Evolutionary conservation across 257 asterid species (phyloP).

Genomic region (Craterostigma plantagineum): DNA sequence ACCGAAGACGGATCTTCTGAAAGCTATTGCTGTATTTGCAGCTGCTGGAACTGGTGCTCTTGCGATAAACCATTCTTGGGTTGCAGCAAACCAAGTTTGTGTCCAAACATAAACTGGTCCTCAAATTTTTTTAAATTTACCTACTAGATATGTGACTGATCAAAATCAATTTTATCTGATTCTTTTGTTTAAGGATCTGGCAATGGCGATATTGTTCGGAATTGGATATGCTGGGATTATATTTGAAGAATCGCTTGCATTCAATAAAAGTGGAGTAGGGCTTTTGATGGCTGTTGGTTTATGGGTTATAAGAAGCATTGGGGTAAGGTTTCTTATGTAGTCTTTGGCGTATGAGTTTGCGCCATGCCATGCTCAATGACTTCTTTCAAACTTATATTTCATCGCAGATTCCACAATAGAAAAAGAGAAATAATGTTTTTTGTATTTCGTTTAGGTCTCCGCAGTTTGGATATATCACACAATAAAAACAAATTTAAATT

Average conservation of each 20-base stretch:
- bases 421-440: too few species aligned
- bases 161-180: neutral
- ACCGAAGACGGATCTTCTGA: slow-evolving; percentile 71
- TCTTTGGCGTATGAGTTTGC: neutral
- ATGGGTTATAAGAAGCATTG: slow-evolving; percentile 90
- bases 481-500: too few species aligned
- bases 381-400: too few species aligned
- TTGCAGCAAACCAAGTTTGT: slow-evolving; percentile 81
- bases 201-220: slow-evolving; percentile 78
- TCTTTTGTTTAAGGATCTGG: slow-evolving; percentile 54
- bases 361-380: too few species aligned
- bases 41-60: slow-evolving; percentile 76
- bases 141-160: neutral
- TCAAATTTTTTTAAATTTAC: neutral
- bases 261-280: slow-evolving; percentile 96
- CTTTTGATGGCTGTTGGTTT: slow-evolving; percentile 92
- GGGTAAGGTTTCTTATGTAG: slow-evolving; percentile 29
- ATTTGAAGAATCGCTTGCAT: slow-evolving; percentile 92
- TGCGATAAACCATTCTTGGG: slow-evolving; percentile 94
- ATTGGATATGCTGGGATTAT: slow-evolving; percentile 87
- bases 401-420: too few species aligned
- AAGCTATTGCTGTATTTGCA: slow-evolving; percentile 73
- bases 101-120: neutral
- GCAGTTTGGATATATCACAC: too few species aligned
- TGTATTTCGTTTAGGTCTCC: too few species aligned